Evolutionary conservation across 768 basidiomycete genomes (phyloP).

Genomic region (Cytidiella melzeri): DNA sequence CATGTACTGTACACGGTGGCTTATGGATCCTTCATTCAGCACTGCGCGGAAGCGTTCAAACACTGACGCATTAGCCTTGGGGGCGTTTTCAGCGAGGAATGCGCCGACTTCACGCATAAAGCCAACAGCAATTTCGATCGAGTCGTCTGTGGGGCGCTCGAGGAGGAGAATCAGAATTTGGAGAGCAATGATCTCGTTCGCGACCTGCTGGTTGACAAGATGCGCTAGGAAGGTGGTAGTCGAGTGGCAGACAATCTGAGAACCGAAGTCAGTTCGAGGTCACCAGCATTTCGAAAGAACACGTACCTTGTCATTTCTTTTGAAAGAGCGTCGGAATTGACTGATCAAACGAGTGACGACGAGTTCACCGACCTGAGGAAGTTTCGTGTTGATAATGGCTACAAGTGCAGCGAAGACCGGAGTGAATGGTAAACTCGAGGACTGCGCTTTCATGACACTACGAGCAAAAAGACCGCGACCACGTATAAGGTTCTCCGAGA

Average conservation of each 20-base stretch:
- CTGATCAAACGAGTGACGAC: slow-evolving; percentile 84
- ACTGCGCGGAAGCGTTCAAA: slow-evolving; percentile 97
- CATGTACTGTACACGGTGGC: slow-evolving; percentile 98
- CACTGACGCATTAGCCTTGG: slow-evolving; percentile 91
- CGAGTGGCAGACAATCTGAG: slow-evolving; percentile 86
- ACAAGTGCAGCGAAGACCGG: slow-evolving; percentile 95
- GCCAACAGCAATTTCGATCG: slow-evolving; percentile 96
- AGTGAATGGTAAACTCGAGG: slow-evolving; percentile 94
- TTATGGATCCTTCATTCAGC: slow-evolving; percentile 90
- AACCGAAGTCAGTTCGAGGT: too few species aligned
- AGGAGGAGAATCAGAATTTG: slow-evolving; percentile 95
- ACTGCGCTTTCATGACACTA: slow-evolving; percentile 97
- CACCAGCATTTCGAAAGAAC: slow-evolving; percentile 3
- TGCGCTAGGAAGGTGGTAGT: slow-evolving; percentile 56
- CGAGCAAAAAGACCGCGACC: slow-evolving; percentile 90
- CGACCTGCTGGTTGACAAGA: slow-evolving; percentile 89
- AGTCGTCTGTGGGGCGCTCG: slow-evolving; percentile 94
- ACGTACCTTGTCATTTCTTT: slow-evolving; percentile 93
- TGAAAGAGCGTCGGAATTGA: slow-evolving; percentile 92
- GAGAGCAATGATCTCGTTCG: slow-evolving; percentile 90
- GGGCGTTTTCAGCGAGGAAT: slow-evolving; percentile 87
- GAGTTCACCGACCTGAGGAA: slow-evolving; percentile 94
- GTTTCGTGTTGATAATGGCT: slow-evolving; percentile 92
- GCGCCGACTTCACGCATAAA: slow-evolving; percentile 98
- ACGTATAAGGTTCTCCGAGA: slow-evolving; percentile 89